Evolutionary conservation across 1,284 basidiomycete genomes (phyloP).

Genomic region (Leccinum solheimii): DNA sequence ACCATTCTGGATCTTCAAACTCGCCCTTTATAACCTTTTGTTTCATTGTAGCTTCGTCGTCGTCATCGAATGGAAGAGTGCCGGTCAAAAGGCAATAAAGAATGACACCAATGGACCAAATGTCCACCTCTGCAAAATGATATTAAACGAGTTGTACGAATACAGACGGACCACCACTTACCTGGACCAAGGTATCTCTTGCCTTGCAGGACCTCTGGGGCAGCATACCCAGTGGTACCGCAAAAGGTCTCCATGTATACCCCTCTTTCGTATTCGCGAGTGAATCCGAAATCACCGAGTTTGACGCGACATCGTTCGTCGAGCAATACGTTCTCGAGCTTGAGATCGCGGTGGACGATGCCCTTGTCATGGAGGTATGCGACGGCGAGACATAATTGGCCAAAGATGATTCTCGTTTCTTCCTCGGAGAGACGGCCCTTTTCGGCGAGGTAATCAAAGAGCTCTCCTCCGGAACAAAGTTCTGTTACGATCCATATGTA

Average conservation of each 20-base stretch:
- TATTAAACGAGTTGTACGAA: conserved; percentile 1
- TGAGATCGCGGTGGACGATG: conserved; percentile 94
- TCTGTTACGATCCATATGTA: conserved; percentile 98
- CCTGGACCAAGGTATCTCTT: conserved; percentile 90
- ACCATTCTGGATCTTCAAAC: conserved; percentile 91
- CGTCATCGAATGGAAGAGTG: conserved; percentile 95
- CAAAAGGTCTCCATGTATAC: conserved; percentile 92
- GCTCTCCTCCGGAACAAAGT: conserved; percentile 93
- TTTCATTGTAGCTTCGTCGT: conserved; percentile 90
- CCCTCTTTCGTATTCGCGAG: conserved; percentile 88
- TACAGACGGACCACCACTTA: conserved; percentile 37
- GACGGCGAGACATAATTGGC: conserved; percentile 95
- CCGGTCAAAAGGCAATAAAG: conserved; percentile 93
- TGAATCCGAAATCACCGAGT: conserved; percentile 96
- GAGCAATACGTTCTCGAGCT: conserved; percentile 92
- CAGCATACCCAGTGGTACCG: conserved; percentile 94
- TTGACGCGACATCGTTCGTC: conserved; percentile 88
- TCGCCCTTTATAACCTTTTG: conserved; percentile 84
- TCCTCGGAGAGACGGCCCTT: conserved; percentile 85
- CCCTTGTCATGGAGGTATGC: conserved; percentile 89
- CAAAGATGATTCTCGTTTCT: conserved; percentile 84
- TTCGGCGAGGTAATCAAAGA: conserved; percentile 97
- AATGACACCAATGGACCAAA: conserved; percentile 97
- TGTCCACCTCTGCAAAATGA: conserved; percentile 76
- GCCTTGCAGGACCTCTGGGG: conserved; percentile 92